Evolutionary conservation across 176 grass and related monocot genomes (phyloP).

Genomic region (Metroxylon sagu): DNA sequence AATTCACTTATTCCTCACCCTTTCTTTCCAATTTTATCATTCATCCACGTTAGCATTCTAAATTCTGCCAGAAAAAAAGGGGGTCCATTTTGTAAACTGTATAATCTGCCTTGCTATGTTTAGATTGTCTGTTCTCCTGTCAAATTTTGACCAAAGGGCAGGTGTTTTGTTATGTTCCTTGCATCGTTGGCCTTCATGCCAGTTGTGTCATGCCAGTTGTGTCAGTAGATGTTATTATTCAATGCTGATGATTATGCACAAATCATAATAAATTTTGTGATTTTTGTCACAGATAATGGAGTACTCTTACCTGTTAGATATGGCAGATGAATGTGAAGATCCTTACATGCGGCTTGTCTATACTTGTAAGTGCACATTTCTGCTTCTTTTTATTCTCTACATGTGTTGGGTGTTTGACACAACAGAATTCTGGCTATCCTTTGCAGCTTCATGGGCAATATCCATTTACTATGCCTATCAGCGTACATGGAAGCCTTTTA

Average conservation of each 20-base stretch:
- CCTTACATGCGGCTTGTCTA: constrained; percentile 85
- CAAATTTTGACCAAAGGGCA: too few relatives aligned
- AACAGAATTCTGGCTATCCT: constrained; percentile 21
- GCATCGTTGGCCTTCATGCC: too few relatives aligned
- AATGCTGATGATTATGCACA: background rate
- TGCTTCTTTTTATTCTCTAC: constrained; percentile 2
- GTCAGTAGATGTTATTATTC: too few relatives aligned
- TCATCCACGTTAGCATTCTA: too few relatives aligned
- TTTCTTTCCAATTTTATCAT: too few relatives aligned
- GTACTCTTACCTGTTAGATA: constrained; percentile 83
- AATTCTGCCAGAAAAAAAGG: too few relatives aligned
- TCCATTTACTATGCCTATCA: constrained; percentile 72
- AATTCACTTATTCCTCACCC: too few relatives aligned
- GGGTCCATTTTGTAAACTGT: too few relatives aligned
- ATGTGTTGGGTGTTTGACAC: constrained; percentile 6
- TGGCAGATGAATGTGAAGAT: constrained; percentile 97
- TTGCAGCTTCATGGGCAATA: constrained; percentile 91
- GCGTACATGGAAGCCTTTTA: constrained; percentile 93
- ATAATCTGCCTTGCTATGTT: too few relatives aligned
- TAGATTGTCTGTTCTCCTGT: too few relatives aligned
- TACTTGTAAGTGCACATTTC: constrained; percentile 51
- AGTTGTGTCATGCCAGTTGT: too few relatives aligned
- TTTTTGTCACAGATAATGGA: constrained; percentile 63
- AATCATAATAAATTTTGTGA: background rate
- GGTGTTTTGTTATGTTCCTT: too few relatives aligned